Percentiles rank a stretch among this genome's conserved stretches.
These are phyloP conservation scores for Clarireedia paspali DNA, from an alignment of 2,329 filamentous ascomycete species.

Conservation along the genomic window DNA sequence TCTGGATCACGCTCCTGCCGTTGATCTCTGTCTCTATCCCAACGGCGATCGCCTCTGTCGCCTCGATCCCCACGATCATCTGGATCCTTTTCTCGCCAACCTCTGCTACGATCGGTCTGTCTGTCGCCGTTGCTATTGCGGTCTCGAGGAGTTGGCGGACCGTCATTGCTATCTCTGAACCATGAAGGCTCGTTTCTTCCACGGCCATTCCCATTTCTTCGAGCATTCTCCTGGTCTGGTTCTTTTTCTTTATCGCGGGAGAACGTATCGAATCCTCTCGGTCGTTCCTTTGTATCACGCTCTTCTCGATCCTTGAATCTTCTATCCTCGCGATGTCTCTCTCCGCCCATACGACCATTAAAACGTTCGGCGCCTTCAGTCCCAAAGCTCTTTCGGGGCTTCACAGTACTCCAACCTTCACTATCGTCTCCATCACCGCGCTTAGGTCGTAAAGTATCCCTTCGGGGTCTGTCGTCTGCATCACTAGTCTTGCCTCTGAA, in stretches of 20 bases:
- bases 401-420: conserved; percentile 69
- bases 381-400: conserved; percentile 66
- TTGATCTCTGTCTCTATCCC: conserved; percentile 48
- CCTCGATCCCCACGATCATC: conserved; percentile 27
- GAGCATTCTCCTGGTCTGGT: conserved; percentile 39
- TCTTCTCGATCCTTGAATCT: conserved; percentile 45
- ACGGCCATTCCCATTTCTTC: conserved; percentile 58
- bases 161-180: conserved; percentile 47
- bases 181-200: conserved; percentile 65
- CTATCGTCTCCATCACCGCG: conserved; percentile 52
- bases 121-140: conserved; percentile 29
- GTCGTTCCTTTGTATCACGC: conserved; percentile 44
- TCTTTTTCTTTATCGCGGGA: conserved; percentile 42
- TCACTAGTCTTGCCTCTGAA: conserved; percentile 48
- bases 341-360: conserved; percentile 54
- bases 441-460: conserved; percentile 40
- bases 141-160: conserved; percentile 22
- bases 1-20: conserved; percentile 76
- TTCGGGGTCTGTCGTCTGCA: conserved; percentile 42
- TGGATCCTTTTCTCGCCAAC: conserved; percentile 36
- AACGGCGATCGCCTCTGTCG: conserved; percentile 18
- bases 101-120: conserved; percentile 27
- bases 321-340: conserved; percentile 35
- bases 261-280: conserved; percentile 44
- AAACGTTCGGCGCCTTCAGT: conserved; percentile 66